phyloP scores from a whole-genome alignment of 2,329 filamentous ascomycete species.

The Rutstroemia sp. region DNA sequence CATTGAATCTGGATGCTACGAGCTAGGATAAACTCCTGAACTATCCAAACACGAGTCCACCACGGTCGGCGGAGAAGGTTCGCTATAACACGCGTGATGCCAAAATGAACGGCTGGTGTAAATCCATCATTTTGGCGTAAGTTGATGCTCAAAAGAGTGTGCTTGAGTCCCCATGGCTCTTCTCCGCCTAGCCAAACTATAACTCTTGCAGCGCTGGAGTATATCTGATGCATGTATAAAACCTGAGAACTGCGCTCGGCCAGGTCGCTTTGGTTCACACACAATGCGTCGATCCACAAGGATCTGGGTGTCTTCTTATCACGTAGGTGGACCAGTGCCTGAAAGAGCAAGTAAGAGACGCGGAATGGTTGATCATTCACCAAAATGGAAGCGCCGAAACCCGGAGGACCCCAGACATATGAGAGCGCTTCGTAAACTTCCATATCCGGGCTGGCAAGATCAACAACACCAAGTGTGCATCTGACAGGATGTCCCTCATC shows the following conservation, averaged over 20 bases:
- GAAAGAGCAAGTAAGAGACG: not conserved
- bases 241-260: slow-evolving; percentile 15
- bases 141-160: not conserved
- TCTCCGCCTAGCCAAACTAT: slow-evolving; percentile 4
- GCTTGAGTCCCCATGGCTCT: not conserved
- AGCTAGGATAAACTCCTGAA: not conserved
- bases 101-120: not conserved
- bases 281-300: slow-evolving; percentile 12
- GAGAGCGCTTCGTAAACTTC: slow-evolving; percentile 7
- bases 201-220: slow-evolving; percentile 6
- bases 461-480: not conserved
- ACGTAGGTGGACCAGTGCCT: not conserved
- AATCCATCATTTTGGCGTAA: not conserved
- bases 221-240: slow-evolving; percentile 16
- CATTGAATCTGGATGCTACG: not conserved
- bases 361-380: not conserved
- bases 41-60: not conserved
- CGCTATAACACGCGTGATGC: not conserved
- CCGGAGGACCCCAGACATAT: slow-evolving; percentile 6
- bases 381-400: not conserved
- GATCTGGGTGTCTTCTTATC: not conserved
- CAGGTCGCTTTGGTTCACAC: slow-evolving; percentile 17
- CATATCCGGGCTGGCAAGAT: not conserved
- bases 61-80: not conserved
- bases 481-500: not conserved